phyloP scores from a whole-genome alignment of 345 rosid genomes.

The Draba incana region DNA sequence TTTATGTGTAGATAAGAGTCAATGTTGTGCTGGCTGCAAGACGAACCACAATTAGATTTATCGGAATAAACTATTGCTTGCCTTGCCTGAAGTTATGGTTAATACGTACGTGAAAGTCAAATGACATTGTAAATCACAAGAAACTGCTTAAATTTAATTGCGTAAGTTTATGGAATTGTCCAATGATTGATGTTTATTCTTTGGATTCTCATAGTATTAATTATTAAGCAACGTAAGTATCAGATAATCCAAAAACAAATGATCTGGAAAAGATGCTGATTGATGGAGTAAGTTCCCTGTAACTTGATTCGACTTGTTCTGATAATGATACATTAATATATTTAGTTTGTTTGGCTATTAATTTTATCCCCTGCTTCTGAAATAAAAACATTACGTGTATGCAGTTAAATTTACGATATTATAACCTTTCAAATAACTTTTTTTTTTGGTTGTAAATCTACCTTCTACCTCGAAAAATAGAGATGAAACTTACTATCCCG shows the following conservation, averaged over 20 bases:
- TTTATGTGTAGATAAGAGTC: constrained; percentile 18
- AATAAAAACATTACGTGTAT: not conserved
- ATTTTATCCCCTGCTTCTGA: not conserved
- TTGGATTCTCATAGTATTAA: not conserved
- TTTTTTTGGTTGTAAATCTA: too few species aligned
- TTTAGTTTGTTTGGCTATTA: constrained; percentile 11
- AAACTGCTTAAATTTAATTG: constrained; percentile 15
- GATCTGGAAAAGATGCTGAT: constrained; percentile 29
- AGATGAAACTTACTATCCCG: too few species aligned
- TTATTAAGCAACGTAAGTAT: constrained; percentile 23
- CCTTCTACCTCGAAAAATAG: too few species aligned
- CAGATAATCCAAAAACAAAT: constrained; percentile 19
- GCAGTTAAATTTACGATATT: too few species aligned
- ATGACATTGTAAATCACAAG: constrained; percentile 24
- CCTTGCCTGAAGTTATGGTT: constrained; percentile 25
- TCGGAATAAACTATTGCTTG: not conserved
- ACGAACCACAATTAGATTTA: constrained; percentile 13
- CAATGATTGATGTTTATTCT: constrained; percentile 26
- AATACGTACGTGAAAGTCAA: constrained; percentile 31
- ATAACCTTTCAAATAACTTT: too few species aligned
- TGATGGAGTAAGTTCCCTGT: not conserved
- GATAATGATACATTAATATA: not conserved
- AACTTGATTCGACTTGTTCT: not conserved
- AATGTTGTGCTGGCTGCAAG: constrained; percentile 34
- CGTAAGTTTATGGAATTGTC: constrained; percentile 16